Conservation (phyloP, 1,139 yeast genomes). For the Lodderomyces oxycetoniae region DNA sequence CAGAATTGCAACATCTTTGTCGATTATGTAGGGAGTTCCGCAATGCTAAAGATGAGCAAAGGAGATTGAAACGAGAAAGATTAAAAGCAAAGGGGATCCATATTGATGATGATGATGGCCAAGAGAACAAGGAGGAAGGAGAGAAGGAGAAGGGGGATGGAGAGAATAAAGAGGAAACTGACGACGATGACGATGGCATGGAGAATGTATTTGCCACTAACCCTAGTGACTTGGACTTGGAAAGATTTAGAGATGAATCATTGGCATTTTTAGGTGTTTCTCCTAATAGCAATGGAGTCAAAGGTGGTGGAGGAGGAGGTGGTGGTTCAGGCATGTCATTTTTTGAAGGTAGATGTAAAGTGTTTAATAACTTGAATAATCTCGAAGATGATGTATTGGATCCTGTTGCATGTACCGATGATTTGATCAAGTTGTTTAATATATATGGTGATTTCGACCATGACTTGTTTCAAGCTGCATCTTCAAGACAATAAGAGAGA, state of each 20-base stretch:
- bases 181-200: constrained; percentile 2
- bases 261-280: constrained; percentile 7
- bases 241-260: constrained; percentile 6
- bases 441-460: constrained; percentile 34
- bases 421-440: constrained; percentile 35
- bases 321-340: constrained; percentile 7
- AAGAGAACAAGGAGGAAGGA: constrained; percentile 3
- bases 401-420: constrained; percentile 26
- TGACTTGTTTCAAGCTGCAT: constrained; percentile 2
- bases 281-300: background rate
- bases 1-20: constrained; percentile 36
- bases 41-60: constrained; percentile 34
- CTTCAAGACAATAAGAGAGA: background rate
- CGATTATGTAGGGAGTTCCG: constrained; percentile 40
- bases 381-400: constrained; percentile 13
- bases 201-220: constrained; percentile 3
- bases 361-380: constrained; percentile 14
- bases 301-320: too few relatives aligned
- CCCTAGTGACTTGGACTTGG: background rate
- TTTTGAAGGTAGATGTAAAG: constrained; percentile 11
- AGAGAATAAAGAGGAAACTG: constrained; percentile 3
- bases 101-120: constrained; percentile 2
- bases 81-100: constrained; percentile 5
- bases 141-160: background rate
- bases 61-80: constrained; percentile 15